These are phyloP conservation scores for Apophysomyces ossiformis DNA, from an alignment of 371 early-diverging fungal species.

Conservation along the genomic window DNA sequence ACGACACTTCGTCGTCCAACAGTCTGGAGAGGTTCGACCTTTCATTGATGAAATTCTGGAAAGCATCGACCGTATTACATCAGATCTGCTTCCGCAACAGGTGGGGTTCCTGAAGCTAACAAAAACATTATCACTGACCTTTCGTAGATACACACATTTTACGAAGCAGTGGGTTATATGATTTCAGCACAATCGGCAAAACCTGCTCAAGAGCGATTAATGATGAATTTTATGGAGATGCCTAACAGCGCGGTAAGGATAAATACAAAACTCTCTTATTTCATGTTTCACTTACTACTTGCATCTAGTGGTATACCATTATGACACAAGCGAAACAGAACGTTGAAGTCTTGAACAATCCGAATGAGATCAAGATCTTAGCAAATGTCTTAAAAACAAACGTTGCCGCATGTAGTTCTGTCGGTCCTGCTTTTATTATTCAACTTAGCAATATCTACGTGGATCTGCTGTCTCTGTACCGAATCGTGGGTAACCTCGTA, in stretches of 20 bases:
- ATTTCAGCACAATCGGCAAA: slow-evolving; percentile 86
- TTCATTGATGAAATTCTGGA: slow-evolving; percentile 95
- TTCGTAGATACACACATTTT: slow-evolving; percentile 87
- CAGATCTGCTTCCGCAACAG: slow-evolving; percentile 90
- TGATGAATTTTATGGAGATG: slow-evolving; percentile 84
- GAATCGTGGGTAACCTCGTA: slow-evolving; percentile 83
- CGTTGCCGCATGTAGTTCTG: slow-evolving; percentile 86
- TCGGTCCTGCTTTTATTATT: slow-evolving; percentile 81
- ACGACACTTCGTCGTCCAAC: slow-evolving; percentile 92
- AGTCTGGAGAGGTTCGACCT: slow-evolving; percentile 82
- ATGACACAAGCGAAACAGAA: slow-evolving; percentile 77
- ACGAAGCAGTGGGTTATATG: slow-evolving; percentile 97
- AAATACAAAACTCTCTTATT: slow-evolving; percentile 8
- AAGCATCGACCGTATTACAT: slow-evolving; percentile 78
- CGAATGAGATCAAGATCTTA: slow-evolving; percentile 85
- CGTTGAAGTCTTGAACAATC: slow-evolving; percentile 74
- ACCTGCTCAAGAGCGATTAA: slow-evolving; percentile 76
- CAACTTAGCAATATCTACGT: slow-evolving; percentile 90
- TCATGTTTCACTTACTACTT: slow-evolving; percentile 17
- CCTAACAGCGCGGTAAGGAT: slow-evolving; percentile 82
- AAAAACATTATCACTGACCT: not conserved
- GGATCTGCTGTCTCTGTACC: slow-evolving; percentile 90
- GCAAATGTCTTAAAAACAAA: slow-evolving; percentile 95
- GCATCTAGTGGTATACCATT: slow-evolving; percentile 80
- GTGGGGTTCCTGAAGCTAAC: slow-evolving; percentile 35